phyloP scores from a whole-genome alignment of 2,329 filamentous ascomycete genomes.

The Aspergillus tamarii region DNA sequence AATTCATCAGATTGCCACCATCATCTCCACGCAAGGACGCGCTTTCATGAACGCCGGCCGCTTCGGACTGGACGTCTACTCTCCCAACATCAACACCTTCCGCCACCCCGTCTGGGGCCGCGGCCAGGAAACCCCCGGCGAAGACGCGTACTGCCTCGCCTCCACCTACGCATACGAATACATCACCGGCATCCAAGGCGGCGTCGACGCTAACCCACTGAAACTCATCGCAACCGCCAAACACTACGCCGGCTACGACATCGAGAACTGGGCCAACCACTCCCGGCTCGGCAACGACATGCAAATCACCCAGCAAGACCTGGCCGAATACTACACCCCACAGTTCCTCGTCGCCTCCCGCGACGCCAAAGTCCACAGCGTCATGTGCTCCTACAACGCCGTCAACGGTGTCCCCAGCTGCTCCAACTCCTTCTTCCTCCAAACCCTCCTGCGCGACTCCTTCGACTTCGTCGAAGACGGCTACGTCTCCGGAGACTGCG shows the following conservation, averaged over 20 bases:
- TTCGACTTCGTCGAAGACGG: conserved; percentile 66
- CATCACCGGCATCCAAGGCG: conserved; percentile 59
- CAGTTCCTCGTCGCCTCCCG: conserved; percentile 66
- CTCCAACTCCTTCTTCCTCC: conserved; percentile 64
- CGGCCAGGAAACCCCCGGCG: conserved; percentile 63
- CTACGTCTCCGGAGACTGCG: conserved; percentile 68
- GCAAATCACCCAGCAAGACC: conserved; percentile 60
- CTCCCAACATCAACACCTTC: conserved; percentile 70
- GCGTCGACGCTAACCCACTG: conserved; percentile 38
- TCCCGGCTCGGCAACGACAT: conserved; percentile 59
- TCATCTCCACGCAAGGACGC: conserved; percentile 62
- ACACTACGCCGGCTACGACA: conserved; percentile 62
- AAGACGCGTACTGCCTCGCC: conserved; percentile 55
- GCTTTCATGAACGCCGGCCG: conserved; percentile 66
- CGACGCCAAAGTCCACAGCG: conserved; percentile 59
- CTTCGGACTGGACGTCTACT: conserved; percentile 44
- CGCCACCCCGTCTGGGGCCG: conserved; percentile 66
- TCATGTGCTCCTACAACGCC: conserved; percentile 67
- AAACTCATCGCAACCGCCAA: conserved; percentile 60
- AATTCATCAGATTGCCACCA: conserved; percentile 58
- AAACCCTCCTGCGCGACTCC: conserved; percentile 65
- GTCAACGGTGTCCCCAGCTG: conserved; percentile 70
- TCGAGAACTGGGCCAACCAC: conserved; percentile 52
- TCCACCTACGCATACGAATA: conserved; percentile 56
- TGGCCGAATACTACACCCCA: conserved; percentile 69